These are phyloP conservation scores for Kwoniella mangroviensis DNA, from an alignment of 768 basidiomycete species.

Conservation along the genomic window DNA sequence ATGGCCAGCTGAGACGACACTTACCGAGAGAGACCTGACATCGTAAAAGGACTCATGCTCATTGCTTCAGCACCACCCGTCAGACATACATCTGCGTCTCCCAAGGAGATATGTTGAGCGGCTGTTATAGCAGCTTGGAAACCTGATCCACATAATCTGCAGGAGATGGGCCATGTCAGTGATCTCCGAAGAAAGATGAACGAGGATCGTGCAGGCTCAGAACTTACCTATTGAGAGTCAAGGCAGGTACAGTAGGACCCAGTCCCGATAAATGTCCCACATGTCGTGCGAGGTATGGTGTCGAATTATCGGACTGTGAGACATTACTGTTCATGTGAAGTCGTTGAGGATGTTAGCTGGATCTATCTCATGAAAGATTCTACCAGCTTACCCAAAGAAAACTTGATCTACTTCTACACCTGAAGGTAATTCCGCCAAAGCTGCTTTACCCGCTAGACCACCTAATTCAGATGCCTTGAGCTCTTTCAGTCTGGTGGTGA, in stretches of 20 bases:
- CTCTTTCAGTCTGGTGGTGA: conserved; percentile 47
- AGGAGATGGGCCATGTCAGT: not conserved
- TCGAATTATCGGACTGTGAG: conserved; percentile 57
- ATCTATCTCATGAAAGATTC: not conserved
- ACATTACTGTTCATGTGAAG: conserved; percentile 48
- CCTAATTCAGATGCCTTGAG: conserved; percentile 58
- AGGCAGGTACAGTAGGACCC: conserved; percentile 55
- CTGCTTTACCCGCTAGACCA: conserved; percentile 58
- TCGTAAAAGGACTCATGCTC: conserved; percentile 54
- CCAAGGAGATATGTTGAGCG: conserved; percentile 58
- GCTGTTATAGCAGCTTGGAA: conserved; percentile 59
- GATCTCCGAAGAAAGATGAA: not conserved
- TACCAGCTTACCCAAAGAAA: conserved; percentile 57
- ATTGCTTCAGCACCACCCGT: conserved; percentile 59
- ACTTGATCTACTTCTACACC: conserved; percentile 59
- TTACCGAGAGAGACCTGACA: conserved; percentile 55
- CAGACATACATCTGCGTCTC: conserved; percentile 58
- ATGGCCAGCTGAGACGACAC: not conserved
- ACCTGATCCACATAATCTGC: conserved; percentile 58
- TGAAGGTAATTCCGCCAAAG: conserved; percentile 57
- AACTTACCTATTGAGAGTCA: conserved; percentile 58
- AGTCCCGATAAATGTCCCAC: conserved; percentile 59
- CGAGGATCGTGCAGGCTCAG: not conserved
- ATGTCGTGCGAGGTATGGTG: conserved; percentile 59
- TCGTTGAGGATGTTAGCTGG: not conserved